A percentile compares a stretch with the other conserved stretches of the same genome.
phyloP scores from a whole-genome alignment of 2,329 filamentous ascomycete species.

The Fusarium metavorans region DNA sequence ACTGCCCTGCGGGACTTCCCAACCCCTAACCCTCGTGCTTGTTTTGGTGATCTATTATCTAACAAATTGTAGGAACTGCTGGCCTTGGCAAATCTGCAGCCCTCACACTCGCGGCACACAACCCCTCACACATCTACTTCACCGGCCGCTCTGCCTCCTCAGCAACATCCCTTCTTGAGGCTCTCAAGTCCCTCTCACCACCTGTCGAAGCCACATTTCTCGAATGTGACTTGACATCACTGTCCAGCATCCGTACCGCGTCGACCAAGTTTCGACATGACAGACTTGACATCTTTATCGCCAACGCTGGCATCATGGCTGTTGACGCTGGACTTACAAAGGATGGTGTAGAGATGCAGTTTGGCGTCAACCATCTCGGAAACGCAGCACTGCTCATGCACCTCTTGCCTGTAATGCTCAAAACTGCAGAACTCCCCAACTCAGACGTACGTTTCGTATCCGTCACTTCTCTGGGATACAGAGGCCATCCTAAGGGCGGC shows the following conservation, averaged over 20 bases:
- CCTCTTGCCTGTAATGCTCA: conserved; percentile 45
- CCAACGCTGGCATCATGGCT: conserved; percentile 53
- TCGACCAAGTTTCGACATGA: conserved; percentile 54
- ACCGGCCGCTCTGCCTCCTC: conserved; percentile 61
- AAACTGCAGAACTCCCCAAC: conserved; percentile 24
- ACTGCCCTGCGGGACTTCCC: not conserved
- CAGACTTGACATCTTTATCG: conserved; percentile 57
- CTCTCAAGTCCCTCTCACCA: conserved; percentile 39
- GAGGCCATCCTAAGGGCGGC: conserved; percentile 42
- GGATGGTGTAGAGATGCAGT: conserved; percentile 53
- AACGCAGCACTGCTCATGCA: conserved; percentile 50
- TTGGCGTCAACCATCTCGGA: conserved; percentile 51
- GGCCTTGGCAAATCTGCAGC: conserved; percentile 46
- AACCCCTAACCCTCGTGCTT: not conserved
- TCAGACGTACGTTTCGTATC: conserved; percentile 39
- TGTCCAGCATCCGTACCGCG: conserved; percentile 59
- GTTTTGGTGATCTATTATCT: not conserved
- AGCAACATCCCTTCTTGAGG: conserved; percentile 57
- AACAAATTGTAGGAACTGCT: conserved; percentile 49
- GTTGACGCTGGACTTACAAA: conserved; percentile 41
- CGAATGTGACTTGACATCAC: conserved; percentile 62
- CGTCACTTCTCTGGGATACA: conserved; percentile 46
- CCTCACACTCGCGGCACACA: conserved; percentile 51
- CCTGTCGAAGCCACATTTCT: conserved; percentile 48
- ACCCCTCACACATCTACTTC: conserved; percentile 66